Evolutionary conservation across 768 basidiomycete genomes (phyloP).

Genomic region (Flagelloscypha sp.): DNA sequence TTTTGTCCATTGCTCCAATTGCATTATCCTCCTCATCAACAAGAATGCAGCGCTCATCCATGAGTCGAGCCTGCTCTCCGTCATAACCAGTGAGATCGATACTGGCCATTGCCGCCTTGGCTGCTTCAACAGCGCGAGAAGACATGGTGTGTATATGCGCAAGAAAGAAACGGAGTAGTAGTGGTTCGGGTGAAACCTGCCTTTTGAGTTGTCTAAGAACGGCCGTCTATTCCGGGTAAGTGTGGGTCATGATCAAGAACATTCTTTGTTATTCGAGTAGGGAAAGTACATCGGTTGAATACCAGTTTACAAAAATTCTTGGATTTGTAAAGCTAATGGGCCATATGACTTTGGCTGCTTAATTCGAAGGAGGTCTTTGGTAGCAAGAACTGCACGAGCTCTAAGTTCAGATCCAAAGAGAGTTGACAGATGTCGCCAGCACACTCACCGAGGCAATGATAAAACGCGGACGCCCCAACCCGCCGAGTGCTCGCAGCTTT

Average conservation of each 20-base stretch:
- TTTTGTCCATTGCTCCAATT: constrained; percentile 88
- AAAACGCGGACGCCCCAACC: constrained; percentile 76
- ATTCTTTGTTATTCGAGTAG: too few relatives aligned
- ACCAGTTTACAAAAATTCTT: too few relatives aligned
- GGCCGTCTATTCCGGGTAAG: too few relatives aligned
- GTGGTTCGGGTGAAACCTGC: constrained; percentile 1
- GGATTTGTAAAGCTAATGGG: constrained; percentile 35
- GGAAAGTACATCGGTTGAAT: too few relatives aligned
- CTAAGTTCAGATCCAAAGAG: constrained; percentile 4
- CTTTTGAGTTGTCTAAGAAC: not conserved
- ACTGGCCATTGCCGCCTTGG: constrained; percentile 55
- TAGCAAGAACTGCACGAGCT: constrained; percentile 52
- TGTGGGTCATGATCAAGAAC: too few relatives aligned
- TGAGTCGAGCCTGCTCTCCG: constrained; percentile 84
- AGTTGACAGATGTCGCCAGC: constrained; percentile 9
- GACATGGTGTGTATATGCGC: constrained; percentile 28
- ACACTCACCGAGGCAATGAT: constrained; percentile 71
- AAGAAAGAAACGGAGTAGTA: not conserved
- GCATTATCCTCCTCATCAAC: constrained; percentile 82
- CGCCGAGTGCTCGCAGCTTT: constrained; percentile 58
- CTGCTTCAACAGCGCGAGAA: constrained; percentile 56
- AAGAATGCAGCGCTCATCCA: constrained; percentile 93
- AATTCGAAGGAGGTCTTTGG: constrained; percentile 61
- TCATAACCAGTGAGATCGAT: constrained; percentile 83
- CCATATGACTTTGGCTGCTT: constrained; percentile 57